Conservation (phyloP, 176 grass and related monocot genomes). For the Carex parvula region DNA sequence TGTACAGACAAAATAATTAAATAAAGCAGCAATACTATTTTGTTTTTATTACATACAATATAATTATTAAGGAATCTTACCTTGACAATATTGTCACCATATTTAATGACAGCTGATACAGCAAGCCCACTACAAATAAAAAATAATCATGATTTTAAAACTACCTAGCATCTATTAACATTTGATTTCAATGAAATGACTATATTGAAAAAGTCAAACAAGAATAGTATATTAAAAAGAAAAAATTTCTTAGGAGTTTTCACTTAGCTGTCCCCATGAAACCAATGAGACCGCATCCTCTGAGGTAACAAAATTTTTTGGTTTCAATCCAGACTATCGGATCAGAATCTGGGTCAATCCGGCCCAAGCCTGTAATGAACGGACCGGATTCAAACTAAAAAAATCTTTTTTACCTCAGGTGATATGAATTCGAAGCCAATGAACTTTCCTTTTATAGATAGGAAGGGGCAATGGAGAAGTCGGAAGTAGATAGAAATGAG, state of each 20-base stretch:
- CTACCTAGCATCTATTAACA: background rate
- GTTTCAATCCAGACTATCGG: too few species aligned
- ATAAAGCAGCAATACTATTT: background rate
- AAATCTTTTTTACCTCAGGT: too few species aligned
- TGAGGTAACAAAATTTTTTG: too few species aligned
- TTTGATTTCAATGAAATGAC: background rate
- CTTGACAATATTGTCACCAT: conserved; percentile 21
- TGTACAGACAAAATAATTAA: background rate
- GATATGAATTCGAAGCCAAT: background rate
- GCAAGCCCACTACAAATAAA: conserved; percentile 45
- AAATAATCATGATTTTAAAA: background rate
- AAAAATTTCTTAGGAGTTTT: background rate
- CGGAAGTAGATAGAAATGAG: background rate
- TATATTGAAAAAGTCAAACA: background rate
- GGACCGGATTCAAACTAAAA: too few species aligned
- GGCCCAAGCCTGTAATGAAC: too few species aligned
- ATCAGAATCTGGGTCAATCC: too few species aligned
- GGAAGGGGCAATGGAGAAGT: background rate
- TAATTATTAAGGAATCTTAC: background rate
- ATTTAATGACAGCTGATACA: conserved; percentile 15
- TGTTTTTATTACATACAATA: background rate
- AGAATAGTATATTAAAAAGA: background rate
- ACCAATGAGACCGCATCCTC: background rate
- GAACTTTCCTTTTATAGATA: background rate
- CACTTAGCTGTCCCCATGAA: background rate